Base-by-base conservation (phyloP, 768 basidiomycete genomes). In the Artomyces pyxidatus region DNA sequence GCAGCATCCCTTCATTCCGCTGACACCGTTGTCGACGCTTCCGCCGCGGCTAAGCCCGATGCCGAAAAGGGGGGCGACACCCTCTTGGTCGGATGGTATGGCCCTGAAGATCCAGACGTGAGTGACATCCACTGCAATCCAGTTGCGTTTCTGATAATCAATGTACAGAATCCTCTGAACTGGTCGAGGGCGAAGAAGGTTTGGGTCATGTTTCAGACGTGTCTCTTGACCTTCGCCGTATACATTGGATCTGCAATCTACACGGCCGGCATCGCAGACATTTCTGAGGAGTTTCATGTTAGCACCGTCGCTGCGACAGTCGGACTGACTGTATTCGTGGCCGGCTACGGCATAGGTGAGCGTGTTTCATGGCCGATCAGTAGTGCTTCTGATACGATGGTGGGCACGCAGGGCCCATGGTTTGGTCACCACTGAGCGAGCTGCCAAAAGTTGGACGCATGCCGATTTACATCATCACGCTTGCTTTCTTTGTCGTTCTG, bases 201-300 rank as follows among this genome's bases (percentile, higher is more conserved):
- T 11, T 64, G 64, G 42, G 64, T 67, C 7, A 59, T 64, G 10
- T 63, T 61, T 46, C 58, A 59, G 39, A 60, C 66, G 32, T 63
- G 60, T 49, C 49, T 67, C 29, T 49, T 68, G 37, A 68, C 66
- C 0, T 66, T 67, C 49, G 49, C 59, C 45, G 61, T 67, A 25
- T 68, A 67, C 55, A 62, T 68, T 50, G 67, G 53, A 39, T 61
- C 64, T 21, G 62, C 65, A 6, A 63, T 68, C 42, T 67, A 64
- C 54, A 61, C 63, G 5, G 58, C 65, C 14, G 61, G 61, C 12
- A 59, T 63, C 26, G 47, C 44, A 6, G 59, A 58, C 7, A 47
- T 68, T 16, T 44, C 60, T 35, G 37, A 49, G 16, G 42, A 63
- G 7, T 65, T 59, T 51, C 49, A 61, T 43, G 59, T 65, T 17